Conservation (phyloP, 2,329 filamentous ascomycete genomes). For the Aureobasidium melanogenum region DNA sequence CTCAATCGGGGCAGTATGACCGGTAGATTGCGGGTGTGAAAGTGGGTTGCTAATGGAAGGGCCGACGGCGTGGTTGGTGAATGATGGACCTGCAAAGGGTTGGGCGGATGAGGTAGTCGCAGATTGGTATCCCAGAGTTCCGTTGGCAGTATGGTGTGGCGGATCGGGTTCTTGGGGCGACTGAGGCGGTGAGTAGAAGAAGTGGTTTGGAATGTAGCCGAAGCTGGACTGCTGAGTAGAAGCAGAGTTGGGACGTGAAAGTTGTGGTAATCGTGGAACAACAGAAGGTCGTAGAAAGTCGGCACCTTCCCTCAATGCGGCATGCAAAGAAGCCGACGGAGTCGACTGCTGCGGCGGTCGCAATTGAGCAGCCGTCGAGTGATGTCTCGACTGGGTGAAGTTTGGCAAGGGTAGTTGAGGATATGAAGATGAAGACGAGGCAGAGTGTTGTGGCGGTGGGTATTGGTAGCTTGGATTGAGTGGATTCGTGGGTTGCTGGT, state of each 20-base stretch:
- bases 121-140: background rate
- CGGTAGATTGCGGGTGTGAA: background rate
- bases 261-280: background rate
- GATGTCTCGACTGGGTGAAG: background rate
- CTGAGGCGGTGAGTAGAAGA: conserved; percentile 11
- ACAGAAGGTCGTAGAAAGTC: conserved; percentile 9
- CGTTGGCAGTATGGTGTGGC: background rate
- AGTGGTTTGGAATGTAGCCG: conserved; percentile 10
- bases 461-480: background rate
- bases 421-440: background rate
- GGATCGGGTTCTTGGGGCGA: background rate
- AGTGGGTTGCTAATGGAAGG: background rate
- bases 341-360: conserved; percentile 1
- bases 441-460: background rate
- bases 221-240: background rate
- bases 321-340: conserved; percentile 2
- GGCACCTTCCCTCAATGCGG: conserved; percentile 7
- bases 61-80: background rate
- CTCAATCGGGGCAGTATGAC: background rate
- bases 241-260: background rate
- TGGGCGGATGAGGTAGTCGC: background rate
- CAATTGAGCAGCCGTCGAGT: background rate
- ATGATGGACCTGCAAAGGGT: background rate
- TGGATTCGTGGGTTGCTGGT: background rate
- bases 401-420: background rate